phyloP scores from a whole-genome alignment of 2,329 filamentous ascomycete species.

The Calonectria fujianensis region DNA sequence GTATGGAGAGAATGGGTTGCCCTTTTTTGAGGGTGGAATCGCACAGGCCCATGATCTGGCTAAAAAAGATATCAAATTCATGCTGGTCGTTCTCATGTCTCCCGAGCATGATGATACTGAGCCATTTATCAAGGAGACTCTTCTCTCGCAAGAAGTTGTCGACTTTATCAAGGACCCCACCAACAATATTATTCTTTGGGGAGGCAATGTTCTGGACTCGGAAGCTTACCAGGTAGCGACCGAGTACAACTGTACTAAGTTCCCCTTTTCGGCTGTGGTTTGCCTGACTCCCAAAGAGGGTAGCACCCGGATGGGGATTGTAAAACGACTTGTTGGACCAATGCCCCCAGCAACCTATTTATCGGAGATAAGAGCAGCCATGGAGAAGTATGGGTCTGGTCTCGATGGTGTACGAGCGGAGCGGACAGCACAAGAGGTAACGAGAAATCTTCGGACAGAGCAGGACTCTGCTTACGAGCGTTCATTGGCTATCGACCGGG shows the following conservation, averaged over 20 bases:
- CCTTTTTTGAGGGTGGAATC: constrained; percentile 91
- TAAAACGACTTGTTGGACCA: constrained; percentile 85
- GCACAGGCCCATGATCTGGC: constrained; percentile 93
- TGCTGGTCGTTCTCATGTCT: constrained; percentile 91
- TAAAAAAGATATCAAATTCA: constrained; percentile 92
- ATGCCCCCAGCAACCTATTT: constrained; percentile 83
- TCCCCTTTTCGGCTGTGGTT: constrained; percentile 90
- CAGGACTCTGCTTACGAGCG: constrained; percentile 97
- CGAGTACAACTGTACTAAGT: constrained; percentile 92
- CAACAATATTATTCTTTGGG: constrained; percentile 93
- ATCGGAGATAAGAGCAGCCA: constrained; percentile 82
- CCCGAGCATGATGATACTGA: constrained; percentile 96
- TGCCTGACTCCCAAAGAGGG: constrained; percentile 91
- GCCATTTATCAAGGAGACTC: constrained; percentile 86
- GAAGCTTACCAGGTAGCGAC: constrained; percentile 96
- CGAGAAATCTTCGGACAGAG: constrained; percentile 87
- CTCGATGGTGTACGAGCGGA: constrained; percentile 84
- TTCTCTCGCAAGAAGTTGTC: constrained; percentile 84
- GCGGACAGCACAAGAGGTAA: constrained; percentile 85
- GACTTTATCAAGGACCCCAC: constrained; percentile 83
- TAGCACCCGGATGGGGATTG: constrained; percentile 91
- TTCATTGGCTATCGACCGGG: constrained; percentile 89
- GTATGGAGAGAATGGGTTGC: constrained; percentile 82
- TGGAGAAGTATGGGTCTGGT: constrained; percentile 85
- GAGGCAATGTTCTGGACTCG: constrained; percentile 92